A percentile compares a stretch with the other conserved stretches of the same genome.
Evolutionary conservation across 2,329 filamentous ascomycete genomes (phyloP).

Genomic region (Colletotrichum sp.): DNA sequence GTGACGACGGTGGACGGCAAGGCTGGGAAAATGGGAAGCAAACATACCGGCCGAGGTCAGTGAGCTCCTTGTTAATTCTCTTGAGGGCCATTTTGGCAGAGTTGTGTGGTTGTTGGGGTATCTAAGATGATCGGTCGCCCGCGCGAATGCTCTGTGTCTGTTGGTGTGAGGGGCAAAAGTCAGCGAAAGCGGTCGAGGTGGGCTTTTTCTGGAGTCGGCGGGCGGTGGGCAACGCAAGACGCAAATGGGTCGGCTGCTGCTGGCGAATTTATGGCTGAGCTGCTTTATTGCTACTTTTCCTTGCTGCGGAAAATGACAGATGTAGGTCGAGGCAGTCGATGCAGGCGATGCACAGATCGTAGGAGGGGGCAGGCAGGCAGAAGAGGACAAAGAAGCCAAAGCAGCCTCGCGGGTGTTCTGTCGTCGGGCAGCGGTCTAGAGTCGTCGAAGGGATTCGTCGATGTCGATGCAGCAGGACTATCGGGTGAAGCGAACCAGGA

Average conservation of each 20-base stretch:
- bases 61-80: slow-evolving; percentile 94
- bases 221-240: not conserved
- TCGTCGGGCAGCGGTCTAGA: not conserved
- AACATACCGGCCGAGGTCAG: slow-evolving; percentile 82
- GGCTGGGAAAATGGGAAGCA: slow-evolving; percentile 7
- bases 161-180: slow-evolving; percentile 24
- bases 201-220: slow-evolving; percentile 12
- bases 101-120: slow-evolving; percentile 25
- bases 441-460: not conserved
- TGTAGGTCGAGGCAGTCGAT: not conserved
- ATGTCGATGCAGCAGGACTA: not conserved
- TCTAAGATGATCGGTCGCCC: slow-evolving; percentile 20
- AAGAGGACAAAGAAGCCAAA: not conserved
- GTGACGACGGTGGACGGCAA: slow-evolving; percentile 4
- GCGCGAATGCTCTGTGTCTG: slow-evolving; percentile 19
- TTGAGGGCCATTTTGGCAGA: slow-evolving; percentile 77
- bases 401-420: not conserved
- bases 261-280: not conserved
- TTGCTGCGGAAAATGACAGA: not conserved
- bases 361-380: not conserved
- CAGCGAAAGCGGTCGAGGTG: slow-evolving; percentile 21
- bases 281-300: not conserved
- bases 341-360: not conserved
- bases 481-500: not conserved
- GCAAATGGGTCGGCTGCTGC: not conserved